Conservation (phyloP, 1,139 yeast genomes). For the Kodamaea arcana region DNA sequence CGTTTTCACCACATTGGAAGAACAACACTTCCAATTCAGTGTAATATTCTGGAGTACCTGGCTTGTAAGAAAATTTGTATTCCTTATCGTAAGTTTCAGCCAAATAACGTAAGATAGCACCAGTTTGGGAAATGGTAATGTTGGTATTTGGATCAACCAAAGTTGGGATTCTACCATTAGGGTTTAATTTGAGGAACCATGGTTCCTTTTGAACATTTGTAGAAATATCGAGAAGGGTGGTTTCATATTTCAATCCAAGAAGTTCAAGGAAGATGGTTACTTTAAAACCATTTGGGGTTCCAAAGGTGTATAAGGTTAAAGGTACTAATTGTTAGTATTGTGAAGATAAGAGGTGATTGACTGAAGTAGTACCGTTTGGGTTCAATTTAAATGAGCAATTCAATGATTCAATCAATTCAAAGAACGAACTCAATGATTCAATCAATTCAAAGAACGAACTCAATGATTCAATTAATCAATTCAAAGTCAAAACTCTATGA, state of each 20-base stretch:
- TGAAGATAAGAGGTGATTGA: too few species aligned
- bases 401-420: too few species aligned
- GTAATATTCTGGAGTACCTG: constrained; percentile 44
- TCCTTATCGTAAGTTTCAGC: constrained; percentile 56
- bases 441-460: too few species aligned
- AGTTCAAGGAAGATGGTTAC: constrained; percentile 45
- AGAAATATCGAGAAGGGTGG: constrained; percentile 35
- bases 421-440: too few species aligned
- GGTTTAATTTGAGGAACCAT: constrained; percentile 53
- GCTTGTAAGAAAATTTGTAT: constrained; percentile 41
- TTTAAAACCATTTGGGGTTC: constrained; percentile 57
- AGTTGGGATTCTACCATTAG: constrained; percentile 62
- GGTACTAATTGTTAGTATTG: constrained; percentile 1
- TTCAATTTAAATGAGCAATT: constrained; percentile 49
- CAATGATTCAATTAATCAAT: too few species aligned
- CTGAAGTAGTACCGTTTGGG: constrained; percentile 62
- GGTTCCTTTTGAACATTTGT: constrained; percentile 45
- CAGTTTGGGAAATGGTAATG: constrained; percentile 49
- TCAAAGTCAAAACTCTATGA: too few species aligned
- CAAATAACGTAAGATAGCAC: constrained; percentile 53
- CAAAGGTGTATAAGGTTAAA: constrained; percentile 29
- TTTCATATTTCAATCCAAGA: constrained; percentile 45
- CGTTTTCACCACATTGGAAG: constrained; percentile 56
- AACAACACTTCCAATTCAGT: constrained; percentile 48
- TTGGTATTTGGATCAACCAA: constrained; percentile 44